Percentiles rank a stretch among this genome's conserved stretches.
phyloP scores from a whole-genome alignment of 202 grass and related monocot species.

The Elaeis oleifera region DNA sequence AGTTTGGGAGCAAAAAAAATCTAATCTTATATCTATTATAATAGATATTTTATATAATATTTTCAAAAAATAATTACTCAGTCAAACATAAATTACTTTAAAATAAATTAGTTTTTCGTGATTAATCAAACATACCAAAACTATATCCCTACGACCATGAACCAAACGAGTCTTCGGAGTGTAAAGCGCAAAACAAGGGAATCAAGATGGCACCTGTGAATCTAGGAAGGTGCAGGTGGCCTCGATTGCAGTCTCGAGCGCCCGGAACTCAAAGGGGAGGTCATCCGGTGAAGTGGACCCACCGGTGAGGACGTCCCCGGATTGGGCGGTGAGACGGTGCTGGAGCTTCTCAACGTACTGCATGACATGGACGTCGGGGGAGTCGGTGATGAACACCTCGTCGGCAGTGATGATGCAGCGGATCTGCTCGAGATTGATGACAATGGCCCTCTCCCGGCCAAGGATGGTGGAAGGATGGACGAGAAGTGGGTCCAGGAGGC shows the following conservation, averaged over 20 bases:
- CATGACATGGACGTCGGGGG: conserved; percentile 29
- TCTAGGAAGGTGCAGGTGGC: conserved; percentile 67
- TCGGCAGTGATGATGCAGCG: conserved; percentile 88
- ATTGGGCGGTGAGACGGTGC: conserved; percentile 38
- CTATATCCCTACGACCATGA: too few species aligned
- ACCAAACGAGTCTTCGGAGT: too few species aligned
- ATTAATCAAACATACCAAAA: too few species aligned
- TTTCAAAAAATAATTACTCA: too few species aligned
- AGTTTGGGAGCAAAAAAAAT: too few species aligned
- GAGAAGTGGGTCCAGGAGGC: conserved; percentile 67
- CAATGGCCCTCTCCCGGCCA: conserved; percentile 77
- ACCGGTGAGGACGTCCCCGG: conserved; percentile 20
- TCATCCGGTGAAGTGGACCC: not conserved
- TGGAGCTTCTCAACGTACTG: conserved; percentile 70
- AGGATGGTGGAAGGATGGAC: conserved; percentile 76
- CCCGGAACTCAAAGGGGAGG: conserved; percentile 80
- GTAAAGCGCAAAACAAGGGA: too few species aligned
- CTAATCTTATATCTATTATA: too few species aligned
- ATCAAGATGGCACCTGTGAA: conserved; percentile 41
- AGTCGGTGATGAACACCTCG: conserved; percentile 57
- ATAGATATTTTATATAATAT: too few species aligned
- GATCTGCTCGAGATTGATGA: conserved; percentile 81
- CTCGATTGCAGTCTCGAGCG: conserved; percentile 80
- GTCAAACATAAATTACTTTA: too few species aligned
- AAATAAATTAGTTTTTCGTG: too few species aligned